Conservation (phyloP, 2,329 filamentous ascomycete species). For the Leptographium flavum region DNA sequence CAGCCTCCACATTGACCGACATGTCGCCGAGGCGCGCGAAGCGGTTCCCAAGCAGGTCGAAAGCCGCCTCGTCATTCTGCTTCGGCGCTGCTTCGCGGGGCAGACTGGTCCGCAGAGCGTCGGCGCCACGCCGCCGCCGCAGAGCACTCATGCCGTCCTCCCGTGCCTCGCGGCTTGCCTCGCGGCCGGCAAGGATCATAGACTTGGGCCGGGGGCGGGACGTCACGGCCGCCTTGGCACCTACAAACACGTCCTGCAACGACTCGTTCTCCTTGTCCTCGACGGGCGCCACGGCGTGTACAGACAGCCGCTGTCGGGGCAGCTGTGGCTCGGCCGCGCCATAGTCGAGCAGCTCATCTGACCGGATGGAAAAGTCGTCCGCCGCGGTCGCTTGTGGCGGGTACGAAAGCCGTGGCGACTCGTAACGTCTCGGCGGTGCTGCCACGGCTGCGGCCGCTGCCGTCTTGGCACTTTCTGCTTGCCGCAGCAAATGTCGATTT, state of each 20-base stretch:
- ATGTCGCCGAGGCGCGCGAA: conserved; percentile 29
- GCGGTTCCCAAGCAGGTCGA: conserved; percentile 30
- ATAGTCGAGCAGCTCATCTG: not conserved
- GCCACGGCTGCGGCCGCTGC: not conserved
- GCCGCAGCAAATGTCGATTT: not conserved
- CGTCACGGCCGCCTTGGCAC: not conserved
- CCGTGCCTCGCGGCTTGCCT: not conserved
- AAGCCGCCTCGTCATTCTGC: conserved; percentile 17
- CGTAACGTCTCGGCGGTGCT: conserved; percentile 3
- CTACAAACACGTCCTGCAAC: not conserved
- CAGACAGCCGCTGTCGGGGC: conserved; percentile 1
- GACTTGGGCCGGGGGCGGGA: conserved; percentile 1
- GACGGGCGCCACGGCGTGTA: not conserved
- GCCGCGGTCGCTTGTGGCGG: not conserved
- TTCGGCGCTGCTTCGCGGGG: too few relatives aligned
- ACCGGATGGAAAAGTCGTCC: conserved; percentile 5
- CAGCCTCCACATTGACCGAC: not conserved
- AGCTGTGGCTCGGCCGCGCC: conserved; percentile 1
- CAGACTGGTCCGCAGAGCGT: conserved; percentile 6
- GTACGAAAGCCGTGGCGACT: conserved; percentile 3
- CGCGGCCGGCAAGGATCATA: not conserved
- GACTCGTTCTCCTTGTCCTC: conserved; percentile 5
- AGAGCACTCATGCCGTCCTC: not conserved
- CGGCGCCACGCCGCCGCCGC: conserved; percentile 5
- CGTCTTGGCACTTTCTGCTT: not conserved